Evolutionary conservation across 1,139 yeast genomes (phyloP), one percentile per base, ranked within the genome.

Genomic region (Suhomyces atakaporum): DNA sequence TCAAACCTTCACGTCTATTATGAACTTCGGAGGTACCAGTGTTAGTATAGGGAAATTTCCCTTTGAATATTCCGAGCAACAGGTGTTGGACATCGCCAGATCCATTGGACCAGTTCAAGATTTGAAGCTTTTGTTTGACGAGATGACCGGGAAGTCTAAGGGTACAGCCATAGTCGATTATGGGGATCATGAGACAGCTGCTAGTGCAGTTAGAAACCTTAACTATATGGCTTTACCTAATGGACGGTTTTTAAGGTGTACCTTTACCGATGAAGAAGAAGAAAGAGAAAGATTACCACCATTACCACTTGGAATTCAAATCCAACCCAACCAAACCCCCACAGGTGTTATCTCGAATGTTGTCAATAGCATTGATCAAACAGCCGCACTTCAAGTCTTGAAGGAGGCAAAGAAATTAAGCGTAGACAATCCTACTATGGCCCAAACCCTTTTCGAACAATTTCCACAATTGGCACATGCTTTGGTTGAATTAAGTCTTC

Each of bases 121-220:
- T 43, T 68, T 88, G 44, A 81, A 84, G 55, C 72, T 90, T 51
- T 74, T 87, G 55, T 87, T 90, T 56, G 97, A 90, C 58, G 84
- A 86, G 29, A 81, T 81, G 40, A 88, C 96, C 0, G 97, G 97
- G 3, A 84, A 83, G 54, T 86, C 96, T 12, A 88, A 84, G 58
- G 97, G 97, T 1, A 87, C 79, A 58, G 97, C 96, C 3, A 86
- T 84, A 50, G 83, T 90, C 14, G 90, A 85, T 49, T 90, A 85
- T 55, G 77, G 74, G 34, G 90, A 72, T 49, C 57, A 59, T 32
- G 96, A 86, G 49, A 85, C 96, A 0, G 96, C 97, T 1, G 81
- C 87, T 2, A 82, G 94, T 11, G 97, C 97, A 0, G 95, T 89
- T 13, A 69, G 97, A 41, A 92, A 90, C 62, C 67, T 90, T 48